Evolutionary conservation across 2,329 filamentous ascomycete genomes (phyloP).

Genomic region (Aspergillus sp.): DNA sequence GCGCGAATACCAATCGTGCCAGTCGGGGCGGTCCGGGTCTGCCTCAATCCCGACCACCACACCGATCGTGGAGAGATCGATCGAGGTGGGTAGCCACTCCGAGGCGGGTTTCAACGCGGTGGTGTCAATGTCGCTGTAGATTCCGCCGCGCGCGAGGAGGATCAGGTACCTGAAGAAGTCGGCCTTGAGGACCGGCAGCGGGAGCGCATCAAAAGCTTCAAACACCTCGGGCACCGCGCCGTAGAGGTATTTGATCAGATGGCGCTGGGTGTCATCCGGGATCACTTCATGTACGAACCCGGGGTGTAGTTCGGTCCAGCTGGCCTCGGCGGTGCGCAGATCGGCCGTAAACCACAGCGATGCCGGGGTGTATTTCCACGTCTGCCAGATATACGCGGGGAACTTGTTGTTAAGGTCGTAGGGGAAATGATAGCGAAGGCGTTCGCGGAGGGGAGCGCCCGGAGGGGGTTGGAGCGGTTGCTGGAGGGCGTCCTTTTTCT

Average conservation of each 20-base stretch:
- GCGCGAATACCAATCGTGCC: constrained; percentile 93
- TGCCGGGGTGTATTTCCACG: constrained; percentile 85
- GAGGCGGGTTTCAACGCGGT: constrained; percentile 76
- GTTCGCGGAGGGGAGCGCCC: constrained; percentile 70
- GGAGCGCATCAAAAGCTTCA: constrained; percentile 72
- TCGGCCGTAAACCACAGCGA: constrained; percentile 70
- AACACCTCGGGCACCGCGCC: constrained; percentile 76
- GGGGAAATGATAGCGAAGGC: constrained; percentile 88
- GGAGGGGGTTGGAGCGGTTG: constrained; percentile 65
- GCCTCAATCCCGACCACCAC: constrained; percentile 94
- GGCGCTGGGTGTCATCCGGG: constrained; percentile 80
- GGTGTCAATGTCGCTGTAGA: constrained; percentile 94
- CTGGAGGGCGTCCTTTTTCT: constrained; percentile 14
- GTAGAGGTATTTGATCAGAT: constrained; percentile 83
- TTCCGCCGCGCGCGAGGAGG: constrained; percentile 72
- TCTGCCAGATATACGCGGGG: constrained; percentile 98
- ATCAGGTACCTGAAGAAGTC: constrained; percentile 77
- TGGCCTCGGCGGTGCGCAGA: constrained; percentile 81
- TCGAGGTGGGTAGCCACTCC: constrained; percentile 79
- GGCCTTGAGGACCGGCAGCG: constrained; percentile 72
- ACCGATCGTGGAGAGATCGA: constrained; percentile 76
- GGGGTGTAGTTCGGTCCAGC: constrained; percentile 84
- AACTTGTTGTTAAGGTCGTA: constrained; percentile 89
- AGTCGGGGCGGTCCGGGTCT: constrained; percentile 88
- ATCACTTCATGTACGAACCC: constrained; percentile 96